Evolutionary conservation across 1,284 basidiomycete species (phyloP).

Genomic region (Tylopilus sp.): DNA sequence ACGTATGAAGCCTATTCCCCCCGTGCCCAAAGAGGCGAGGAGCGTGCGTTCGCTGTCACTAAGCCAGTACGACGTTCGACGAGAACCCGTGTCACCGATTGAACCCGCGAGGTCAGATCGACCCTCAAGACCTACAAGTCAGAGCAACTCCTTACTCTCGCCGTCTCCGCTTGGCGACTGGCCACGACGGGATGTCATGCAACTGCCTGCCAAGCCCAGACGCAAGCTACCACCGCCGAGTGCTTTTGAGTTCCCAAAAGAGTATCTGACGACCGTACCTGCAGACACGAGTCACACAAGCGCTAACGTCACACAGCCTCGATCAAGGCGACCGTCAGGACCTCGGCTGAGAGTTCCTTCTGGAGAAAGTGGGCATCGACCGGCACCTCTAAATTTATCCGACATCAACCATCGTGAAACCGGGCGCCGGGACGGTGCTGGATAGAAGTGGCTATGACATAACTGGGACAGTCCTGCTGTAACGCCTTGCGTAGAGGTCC

Average conservation of each 20-base stretch:
- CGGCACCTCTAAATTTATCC: constrained; percentile 36
- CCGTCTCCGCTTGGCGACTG: constrained; percentile 54
- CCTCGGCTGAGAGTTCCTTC: constrained; percentile 28
- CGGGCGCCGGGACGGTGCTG: not conserved
- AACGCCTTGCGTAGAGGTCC: constrained; percentile 15
- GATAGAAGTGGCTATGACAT: not conserved
- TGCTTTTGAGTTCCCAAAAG: constrained; percentile 23
- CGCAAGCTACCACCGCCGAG: constrained; percentile 28
- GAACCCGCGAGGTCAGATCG: constrained; percentile 35
- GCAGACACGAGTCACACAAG: not conserved
- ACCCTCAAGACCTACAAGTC: constrained; percentile 14
- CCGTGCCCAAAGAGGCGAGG: constrained; percentile 4
- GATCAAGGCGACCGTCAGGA: constrained; percentile 41
- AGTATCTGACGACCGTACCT: not conserved
- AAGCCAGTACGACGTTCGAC: constrained; percentile 8
- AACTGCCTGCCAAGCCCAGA: constrained; percentile 35
- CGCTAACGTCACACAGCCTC: constrained; percentile 11
- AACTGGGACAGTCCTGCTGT: constrained; percentile 16
- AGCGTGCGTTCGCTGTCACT: constrained; percentile 9
- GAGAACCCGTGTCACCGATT: constrained; percentile 15
- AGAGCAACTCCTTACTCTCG: constrained; percentile 24
- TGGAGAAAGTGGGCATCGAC: constrained; percentile 28
- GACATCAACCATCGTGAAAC: constrained; percentile 16
- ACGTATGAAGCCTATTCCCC: constrained; percentile 9
- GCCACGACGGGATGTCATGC: constrained; percentile 49